These are phyloP conservation scores for Grifola frondosa DNA, from an alignment of 1,284 basidiomycete species.

Conservation along the genomic window DNA sequence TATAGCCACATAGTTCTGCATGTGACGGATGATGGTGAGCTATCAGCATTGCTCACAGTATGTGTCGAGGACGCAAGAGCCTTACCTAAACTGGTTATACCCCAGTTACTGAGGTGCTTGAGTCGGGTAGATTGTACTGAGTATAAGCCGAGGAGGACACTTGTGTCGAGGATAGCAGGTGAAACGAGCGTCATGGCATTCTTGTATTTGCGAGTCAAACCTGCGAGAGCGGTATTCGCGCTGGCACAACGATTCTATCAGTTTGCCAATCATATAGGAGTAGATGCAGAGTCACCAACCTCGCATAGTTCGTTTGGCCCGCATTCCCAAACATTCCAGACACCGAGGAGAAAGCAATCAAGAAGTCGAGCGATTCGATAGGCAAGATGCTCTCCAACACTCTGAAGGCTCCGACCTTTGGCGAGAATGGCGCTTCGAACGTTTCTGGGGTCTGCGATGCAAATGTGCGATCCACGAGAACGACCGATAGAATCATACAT, in stretches of 20 bases:
- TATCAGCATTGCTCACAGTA: not conserved
- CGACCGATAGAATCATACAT: constrained; percentile 33
- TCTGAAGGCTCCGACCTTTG: constrained; percentile 32
- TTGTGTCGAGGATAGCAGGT: constrained; percentile 32
- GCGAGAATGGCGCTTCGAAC: constrained; percentile 25
- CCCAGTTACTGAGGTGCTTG: constrained; percentile 21
- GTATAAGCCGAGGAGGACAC: constrained; percentile 8
- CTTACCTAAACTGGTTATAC: constrained; percentile 28
- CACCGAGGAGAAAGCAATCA: constrained; percentile 36
- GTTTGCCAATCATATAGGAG: not conserved
- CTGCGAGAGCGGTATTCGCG: constrained; percentile 36
- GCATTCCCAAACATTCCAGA: constrained; percentile 33
- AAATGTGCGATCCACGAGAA: constrained; percentile 33
- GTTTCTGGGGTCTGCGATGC: constrained; percentile 25
- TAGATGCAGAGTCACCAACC: constrained; percentile 23
- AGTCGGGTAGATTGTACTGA: constrained; percentile 11
- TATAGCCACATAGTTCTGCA: constrained; percentile 31
- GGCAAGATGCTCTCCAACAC: constrained; percentile 19
- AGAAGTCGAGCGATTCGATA: constrained; percentile 32
- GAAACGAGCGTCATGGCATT: constrained; percentile 38
- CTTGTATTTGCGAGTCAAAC: constrained; percentile 17
- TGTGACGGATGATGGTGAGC: not conserved
- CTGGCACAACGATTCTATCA: constrained; percentile 17
- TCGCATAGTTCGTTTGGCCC: constrained; percentile 40
- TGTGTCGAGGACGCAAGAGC: no score